These are phyloP conservation scores for Cyclocybe cylindracea DNA, from an alignment of 768 basidiomycete genomes.

Conservation along the genomic window DNA sequence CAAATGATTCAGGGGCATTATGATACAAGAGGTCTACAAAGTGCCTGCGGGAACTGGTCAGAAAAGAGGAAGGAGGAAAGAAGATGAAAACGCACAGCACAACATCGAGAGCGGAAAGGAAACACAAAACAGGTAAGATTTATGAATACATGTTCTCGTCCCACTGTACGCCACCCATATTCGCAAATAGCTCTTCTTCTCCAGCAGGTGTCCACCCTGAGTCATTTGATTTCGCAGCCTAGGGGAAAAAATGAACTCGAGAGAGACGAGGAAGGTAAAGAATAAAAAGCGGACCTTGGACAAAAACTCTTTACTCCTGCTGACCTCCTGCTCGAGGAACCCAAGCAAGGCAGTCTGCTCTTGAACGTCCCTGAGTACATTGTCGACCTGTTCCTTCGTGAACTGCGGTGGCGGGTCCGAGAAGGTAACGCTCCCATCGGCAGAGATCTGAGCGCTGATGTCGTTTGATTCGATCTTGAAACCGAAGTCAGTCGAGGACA, in stretches of 20 bases:
- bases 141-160: constrained; percentile 20
- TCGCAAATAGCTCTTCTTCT: constrained; percentile 21
- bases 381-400: constrained; percentile 62
- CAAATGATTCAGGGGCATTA: too few species aligned
- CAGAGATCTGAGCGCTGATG: constrained; percentile 68
- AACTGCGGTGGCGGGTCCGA: constrained; percentile 62
- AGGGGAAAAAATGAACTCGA: background rate
- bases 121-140: too few species aligned
- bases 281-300: constrained; percentile 51
- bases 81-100: too few species aligned
- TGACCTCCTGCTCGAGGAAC: constrained; percentile 55
- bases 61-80: too few species aligned
- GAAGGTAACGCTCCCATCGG: constrained; percentile 74
- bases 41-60: too few species aligned
- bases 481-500: background rate
- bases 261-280: background rate
- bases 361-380: constrained; percentile 54
- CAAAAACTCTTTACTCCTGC: constrained; percentile 70
- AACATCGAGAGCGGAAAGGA: too few species aligned
- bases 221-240: constrained; percentile 9
- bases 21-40: too few species aligned
- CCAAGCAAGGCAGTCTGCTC: constrained; percentile 49
- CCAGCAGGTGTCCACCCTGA: constrained; percentile 13
- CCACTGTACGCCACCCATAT: constrained; percentile 16
- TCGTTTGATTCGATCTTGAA: constrained; percentile 68